Percentiles rank a stretch among this genome's conserved stretches.
phyloP scores from a whole-genome alignment of 495 filamentous ascomycete genomes.

The Gamarada debralockiae region DNA sequence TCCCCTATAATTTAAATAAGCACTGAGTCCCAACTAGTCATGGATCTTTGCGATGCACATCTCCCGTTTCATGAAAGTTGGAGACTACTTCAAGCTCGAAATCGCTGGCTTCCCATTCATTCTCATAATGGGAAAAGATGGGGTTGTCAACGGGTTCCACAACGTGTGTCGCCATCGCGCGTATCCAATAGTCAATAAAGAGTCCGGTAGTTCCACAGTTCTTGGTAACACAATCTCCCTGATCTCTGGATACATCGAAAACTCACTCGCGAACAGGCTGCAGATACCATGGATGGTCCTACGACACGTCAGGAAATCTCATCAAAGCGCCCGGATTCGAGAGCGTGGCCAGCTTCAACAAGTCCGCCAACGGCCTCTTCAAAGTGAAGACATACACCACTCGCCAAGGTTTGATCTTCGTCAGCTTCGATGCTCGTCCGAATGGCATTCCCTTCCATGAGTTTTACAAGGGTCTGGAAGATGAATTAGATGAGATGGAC shows the following conservation, averaged over 20 bases:
- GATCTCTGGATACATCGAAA: background rate
- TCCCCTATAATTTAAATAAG: conserved; percentile 9
- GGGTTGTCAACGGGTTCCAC: conserved; percentile 53
- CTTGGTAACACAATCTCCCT: background rate
- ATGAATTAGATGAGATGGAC: conserved; percentile 33
- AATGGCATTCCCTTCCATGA: background rate
- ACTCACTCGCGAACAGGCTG: conserved; percentile 24
- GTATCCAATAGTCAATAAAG: conserved; percentile 43
- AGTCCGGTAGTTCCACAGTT: background rate
- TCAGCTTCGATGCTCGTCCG: conserved; percentile 1
- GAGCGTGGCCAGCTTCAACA: conserved; percentile 47
- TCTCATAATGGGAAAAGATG: conserved; percentile 43
- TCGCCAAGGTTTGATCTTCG: background rate
- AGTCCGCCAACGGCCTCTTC: conserved; percentile 24
- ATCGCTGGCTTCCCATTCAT: conserved; percentile 47
- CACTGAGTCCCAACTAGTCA: conserved; percentile 19
- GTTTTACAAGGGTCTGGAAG: conserved; percentile 3
- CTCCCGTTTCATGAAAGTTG: conserved; percentile 39
- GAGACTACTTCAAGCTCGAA: conserved; percentile 45
- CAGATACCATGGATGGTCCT: conserved; percentile 59
- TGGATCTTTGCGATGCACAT: conserved; percentile 54
- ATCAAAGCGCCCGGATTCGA: conserved; percentile 53
- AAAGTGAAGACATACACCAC: background rate
- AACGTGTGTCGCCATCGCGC: conserved; percentile 57
- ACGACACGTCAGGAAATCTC: conserved; percentile 46